Base-by-base conservation (phyloP, 2,329 filamentous ascomycete genomes). In the Talaromyces pinophilus region DNA sequence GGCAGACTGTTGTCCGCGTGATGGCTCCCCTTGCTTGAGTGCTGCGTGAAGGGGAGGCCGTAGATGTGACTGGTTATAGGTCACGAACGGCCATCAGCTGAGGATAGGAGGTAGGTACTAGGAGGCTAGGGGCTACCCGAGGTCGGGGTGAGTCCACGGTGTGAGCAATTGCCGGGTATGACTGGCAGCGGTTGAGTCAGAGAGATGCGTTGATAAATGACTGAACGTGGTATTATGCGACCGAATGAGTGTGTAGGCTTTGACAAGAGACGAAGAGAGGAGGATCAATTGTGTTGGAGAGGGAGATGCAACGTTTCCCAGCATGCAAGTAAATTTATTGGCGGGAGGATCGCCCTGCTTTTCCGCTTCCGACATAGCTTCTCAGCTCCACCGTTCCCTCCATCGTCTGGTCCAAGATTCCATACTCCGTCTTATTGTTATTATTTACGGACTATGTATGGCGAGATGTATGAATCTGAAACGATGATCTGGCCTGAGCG, bases 31-130 rank as follows among this genome's bases (percentile, higher is more conserved):
- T 65, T 66, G 67, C 66, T 65, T 64, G 62, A 55, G n/a, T 28
- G 59, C 64, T 55, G 60, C 50, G 55, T 55, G 62, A 50, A 63
- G 33, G 52, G 57, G 61, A 55, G 44, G 52, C 65, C 65, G 52
- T 38, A 33, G 33, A 55, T 48, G 52, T 63, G 62, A 64, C 59
- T 61, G 64, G 55, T 33, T 64, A 52, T 35, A 48, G 25, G 50
- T 50, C 57, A 64, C 63, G 44, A 54, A 46, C 42, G 64, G 67
- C 67, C 67, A 68, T 68, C 50, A 38, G 61, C 52, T 48, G 38
- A 62, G 62, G 46, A 57, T 42, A 46, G 66, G 44, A 61, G 62
- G 55, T 38, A 44, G 33, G 62, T 57, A 33, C 33, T 50, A 59
- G 42, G 63, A 59, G 42, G 63, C 64, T 33, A 60, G 64, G 64